These are phyloP conservation scores for Cucumis sativus DNA, from an alignment of 306 rosid species.

Conservation along the genomic window DNA sequence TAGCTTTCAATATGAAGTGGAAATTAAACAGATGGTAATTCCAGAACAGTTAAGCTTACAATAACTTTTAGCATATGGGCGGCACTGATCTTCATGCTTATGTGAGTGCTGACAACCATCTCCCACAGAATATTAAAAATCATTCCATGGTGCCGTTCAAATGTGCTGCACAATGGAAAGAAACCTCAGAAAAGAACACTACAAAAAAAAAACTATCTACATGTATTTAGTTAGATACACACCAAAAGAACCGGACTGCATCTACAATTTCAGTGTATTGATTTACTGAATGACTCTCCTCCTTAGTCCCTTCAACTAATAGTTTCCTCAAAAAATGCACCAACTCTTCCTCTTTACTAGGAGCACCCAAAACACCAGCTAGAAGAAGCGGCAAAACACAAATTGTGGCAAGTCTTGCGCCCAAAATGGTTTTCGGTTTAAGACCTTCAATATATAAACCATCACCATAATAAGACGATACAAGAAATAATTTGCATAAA, in stretches of 20 bases:
- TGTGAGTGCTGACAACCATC: constrained; percentile 83
- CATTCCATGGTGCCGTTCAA: constrained; percentile 59
- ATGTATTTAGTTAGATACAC: constrained; percentile 18
- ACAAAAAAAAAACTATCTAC: constrained; percentile 2
- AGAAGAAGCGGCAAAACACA: constrained; percentile 82
- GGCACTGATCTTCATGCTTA: constrained; percentile 70
- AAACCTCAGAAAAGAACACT: constrained; percentile 4
- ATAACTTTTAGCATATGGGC: constrained; percentile 73
- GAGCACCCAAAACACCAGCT: constrained; percentile 86
- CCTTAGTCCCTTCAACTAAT: constrained; percentile 43
- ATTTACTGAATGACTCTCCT: constrained; percentile 41
- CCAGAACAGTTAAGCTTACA: constrained; percentile 38
- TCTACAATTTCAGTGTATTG: constrained; percentile 57
- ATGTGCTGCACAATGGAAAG: constrained; percentile 53
- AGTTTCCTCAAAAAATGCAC: constrained; percentile 64
- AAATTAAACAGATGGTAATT: constrained; percentile 10
- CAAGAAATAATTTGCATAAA: constrained; percentile 5
- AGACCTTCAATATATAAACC: constrained; percentile 37
- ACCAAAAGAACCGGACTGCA: constrained; percentile 92
- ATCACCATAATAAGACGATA: constrained; percentile 14
- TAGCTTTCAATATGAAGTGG: constrained; percentile 16
- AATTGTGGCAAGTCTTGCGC: constrained; percentile 65
- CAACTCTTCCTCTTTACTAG: constrained; percentile 45
- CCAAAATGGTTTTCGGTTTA: constrained; percentile 66
- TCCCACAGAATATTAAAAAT: constrained; percentile 88